Evolutionary conservation across 345 rosid species (phyloP), one percentile per base, ranked within the genome.

Genomic region (Euphorbia peplus): DNA sequence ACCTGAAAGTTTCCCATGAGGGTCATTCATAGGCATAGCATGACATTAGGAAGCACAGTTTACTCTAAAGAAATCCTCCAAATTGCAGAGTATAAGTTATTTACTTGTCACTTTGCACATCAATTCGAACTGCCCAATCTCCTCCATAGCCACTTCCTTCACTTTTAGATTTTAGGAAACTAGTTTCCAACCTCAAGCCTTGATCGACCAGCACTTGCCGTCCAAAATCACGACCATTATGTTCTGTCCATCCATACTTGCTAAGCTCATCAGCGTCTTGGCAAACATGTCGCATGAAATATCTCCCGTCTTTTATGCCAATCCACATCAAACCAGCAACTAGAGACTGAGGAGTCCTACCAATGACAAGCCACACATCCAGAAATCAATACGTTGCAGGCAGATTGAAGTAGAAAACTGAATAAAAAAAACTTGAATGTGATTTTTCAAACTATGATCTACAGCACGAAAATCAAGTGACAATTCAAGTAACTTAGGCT

Each of bases 281-380:
- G 80, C 98, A 93, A 8, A 89, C 81, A 68, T 93, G 98, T 8
- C 97, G 88, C 75, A 91, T 74, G 44, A 48, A 55, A 71, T 81
- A 86, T 75, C 78, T 84, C 32, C 87, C 93, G 67, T 89, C 97
- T 79, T 91, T 89, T 0, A 75, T 54, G 63, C 87, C 91, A 67
- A 91, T 69, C 98, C 97, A 93, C 97, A 91, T 93, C 80, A 93
- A 80, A 29, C 98, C 98, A 76, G 88, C 93, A 57, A 91, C 76
- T 61, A 93, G 81, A 48, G 96, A 87, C 57, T 72, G 76, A 22
- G 97, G 97, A 42, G 87, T 79, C 86, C 97, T 93, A 81, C 72
- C 67, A 73, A 13, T 14, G 22, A 41, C 18, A 1, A 63, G 6
- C 15, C 50, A 44, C 50, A 64, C 6, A 32, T 54, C 29, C 9